Conservation (phyloP, 2,329 filamentous ascomycete species). For the Sclerotinia trifoliorum region DNA sequence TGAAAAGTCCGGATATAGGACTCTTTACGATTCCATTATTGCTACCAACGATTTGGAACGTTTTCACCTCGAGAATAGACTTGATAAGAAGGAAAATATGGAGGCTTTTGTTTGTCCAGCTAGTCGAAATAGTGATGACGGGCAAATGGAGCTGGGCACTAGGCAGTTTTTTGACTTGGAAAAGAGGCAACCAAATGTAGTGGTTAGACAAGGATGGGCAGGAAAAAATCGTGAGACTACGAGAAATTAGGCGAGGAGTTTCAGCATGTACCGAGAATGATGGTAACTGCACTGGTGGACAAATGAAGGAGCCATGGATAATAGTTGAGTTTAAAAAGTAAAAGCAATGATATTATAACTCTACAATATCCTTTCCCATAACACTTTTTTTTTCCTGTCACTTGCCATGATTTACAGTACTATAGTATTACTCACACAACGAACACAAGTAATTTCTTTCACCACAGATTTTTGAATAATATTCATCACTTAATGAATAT, state of each 20-base stretch:
- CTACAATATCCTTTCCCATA: too few species aligned
- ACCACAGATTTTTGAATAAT: neutral
- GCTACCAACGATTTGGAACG: too few species aligned
- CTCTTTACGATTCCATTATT: too few species aligned
- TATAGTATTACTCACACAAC: neutral
- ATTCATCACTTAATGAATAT: too few species aligned
- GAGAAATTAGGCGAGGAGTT: neutral
- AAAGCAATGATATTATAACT: neutral
- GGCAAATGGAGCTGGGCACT: neutral
- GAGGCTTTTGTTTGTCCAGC: neutral
- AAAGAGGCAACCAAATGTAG: too few species aligned
- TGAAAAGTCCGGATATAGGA: too few species aligned
- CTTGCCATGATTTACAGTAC: neutral
- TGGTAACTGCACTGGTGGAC: neutral
- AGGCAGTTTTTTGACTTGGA: neutral
- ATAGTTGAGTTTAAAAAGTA: neutral
- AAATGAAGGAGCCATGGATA: neutral
- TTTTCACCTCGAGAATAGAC: too few species aligned
- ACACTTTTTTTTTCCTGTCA: neutral
- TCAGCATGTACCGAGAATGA: neutral
- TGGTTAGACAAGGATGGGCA: too few species aligned
- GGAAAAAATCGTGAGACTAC: neutral
- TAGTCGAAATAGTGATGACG: too few species aligned
- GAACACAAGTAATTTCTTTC: neutral
- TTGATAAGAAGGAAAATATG: too few species aligned